phyloP scores from a whole-genome alignment of 352 stramenopile genomes.

The Globisporangium rhizosaccharum region DNA sequence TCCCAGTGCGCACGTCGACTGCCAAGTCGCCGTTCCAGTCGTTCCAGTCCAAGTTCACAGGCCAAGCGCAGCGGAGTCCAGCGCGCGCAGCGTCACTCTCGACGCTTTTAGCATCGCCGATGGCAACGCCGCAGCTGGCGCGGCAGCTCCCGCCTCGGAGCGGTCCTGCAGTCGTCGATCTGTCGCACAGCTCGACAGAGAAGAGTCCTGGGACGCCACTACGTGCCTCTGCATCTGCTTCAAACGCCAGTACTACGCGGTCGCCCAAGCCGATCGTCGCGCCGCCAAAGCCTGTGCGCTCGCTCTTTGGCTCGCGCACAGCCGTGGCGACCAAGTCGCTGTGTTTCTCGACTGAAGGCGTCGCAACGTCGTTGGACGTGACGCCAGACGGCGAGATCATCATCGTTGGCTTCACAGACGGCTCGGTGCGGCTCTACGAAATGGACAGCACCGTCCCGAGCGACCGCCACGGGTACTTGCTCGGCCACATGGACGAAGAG shows the following conservation, averaged over 20 bases:
- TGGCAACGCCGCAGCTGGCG: constrained; percentile 9
- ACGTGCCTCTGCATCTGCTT: constrained; percentile 15
- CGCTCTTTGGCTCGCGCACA: constrained; percentile 37
- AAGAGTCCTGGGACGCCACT: constrained; percentile 31
- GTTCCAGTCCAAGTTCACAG: constrained; percentile 63
- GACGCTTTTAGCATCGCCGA: constrained; percentile 13
- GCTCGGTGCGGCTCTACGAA: constrained; percentile 73
- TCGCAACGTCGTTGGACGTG: constrained; percentile 71
- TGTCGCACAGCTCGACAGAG: constrained; percentile 15
- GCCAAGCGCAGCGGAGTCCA: constrained; percentile 9
- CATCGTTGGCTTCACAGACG: constrained; percentile 77
- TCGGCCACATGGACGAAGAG: constrained; percentile 79
- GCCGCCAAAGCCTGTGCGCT: constrained; percentile 37
- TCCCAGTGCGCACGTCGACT: constrained; percentile 19
- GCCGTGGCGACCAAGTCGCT: constrained; percentile 61
- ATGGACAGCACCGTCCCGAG: constrained; percentile 82
- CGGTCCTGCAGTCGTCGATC: constrained; percentile 28
- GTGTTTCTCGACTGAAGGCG: constrained; percentile 73
- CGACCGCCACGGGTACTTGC: constrained; percentile 71
- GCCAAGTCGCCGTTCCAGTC: constrained; percentile 77
- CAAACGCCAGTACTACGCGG: neutral
- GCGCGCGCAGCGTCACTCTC: constrained; percentile 8
- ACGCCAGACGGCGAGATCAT: constrained; percentile 76
- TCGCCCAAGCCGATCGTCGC: constrained; percentile 13
- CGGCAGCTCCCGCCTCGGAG: constrained; percentile 16